Conservation (phyloP, 2,329 filamentous ascomycete genomes). For the Penicillium sp. region DNA sequence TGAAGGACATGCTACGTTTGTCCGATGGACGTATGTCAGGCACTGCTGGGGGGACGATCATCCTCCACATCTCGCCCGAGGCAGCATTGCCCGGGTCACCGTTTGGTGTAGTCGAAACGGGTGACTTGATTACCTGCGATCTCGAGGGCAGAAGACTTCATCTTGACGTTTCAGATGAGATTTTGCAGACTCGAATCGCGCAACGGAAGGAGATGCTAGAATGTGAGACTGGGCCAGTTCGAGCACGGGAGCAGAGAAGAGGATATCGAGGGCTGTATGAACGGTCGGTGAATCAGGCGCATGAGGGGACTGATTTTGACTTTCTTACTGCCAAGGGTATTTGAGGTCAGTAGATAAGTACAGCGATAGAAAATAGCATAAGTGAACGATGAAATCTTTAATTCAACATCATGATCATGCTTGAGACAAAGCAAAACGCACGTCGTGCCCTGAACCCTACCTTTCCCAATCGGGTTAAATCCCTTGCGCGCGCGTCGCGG, state of each 20-base stretch:
- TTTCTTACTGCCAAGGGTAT: conserved; percentile 35
- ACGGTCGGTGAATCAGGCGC: conserved; percentile 46
- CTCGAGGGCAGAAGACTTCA: conserved; percentile 45
- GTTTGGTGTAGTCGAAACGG: conserved; percentile 51
- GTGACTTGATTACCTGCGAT: conserved; percentile 52
- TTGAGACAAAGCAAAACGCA: not conserved
- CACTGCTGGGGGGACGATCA: conserved; percentile 57
- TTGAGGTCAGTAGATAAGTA: not conserved
- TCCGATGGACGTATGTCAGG: conserved; percentile 59
- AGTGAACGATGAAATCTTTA: not conserved
- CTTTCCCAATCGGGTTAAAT: conserved; percentile 29
- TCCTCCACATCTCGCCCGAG: conserved; percentile 57
- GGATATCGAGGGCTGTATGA: conserved; percentile 47
- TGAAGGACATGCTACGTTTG: conserved; percentile 56
- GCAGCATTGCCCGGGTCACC: conserved; percentile 49
- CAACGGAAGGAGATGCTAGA: conserved; percentile 26
- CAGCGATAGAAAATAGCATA: not conserved
- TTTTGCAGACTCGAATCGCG: conserved; percentile 43
- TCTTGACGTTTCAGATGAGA: conserved; percentile 45
- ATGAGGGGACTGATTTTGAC: conserved; percentile 45
- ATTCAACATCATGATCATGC: not conserved
- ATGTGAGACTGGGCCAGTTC: conserved; percentile 13
- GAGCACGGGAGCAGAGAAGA: conserved; percentile 30
- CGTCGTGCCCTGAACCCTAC: conserved; percentile 35
- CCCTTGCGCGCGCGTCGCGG: conserved; percentile 27